A percentile compares a stretch with the other conserved stretches of the same genome.
These are phyloP conservation scores for Cryptomeria japonica DNA, from an alignment of 75 land plant species.

Conservation along the genomic window DNA sequence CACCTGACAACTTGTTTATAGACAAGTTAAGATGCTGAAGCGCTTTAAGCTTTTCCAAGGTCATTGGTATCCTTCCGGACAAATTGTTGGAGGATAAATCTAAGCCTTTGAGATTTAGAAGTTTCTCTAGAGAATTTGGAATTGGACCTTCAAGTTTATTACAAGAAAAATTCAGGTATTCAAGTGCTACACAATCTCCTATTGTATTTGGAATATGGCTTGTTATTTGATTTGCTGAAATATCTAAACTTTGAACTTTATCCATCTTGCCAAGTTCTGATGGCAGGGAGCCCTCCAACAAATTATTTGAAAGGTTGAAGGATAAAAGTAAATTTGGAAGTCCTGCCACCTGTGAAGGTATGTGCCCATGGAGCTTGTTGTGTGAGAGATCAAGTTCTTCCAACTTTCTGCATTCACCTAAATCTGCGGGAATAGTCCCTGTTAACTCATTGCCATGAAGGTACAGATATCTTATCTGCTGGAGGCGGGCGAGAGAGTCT, in stretches of 20 bases:
- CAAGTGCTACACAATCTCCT: constrained; percentile 17
- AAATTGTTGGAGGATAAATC: constrained; percentile 36
- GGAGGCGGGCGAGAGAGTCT: background rate
- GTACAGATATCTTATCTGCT: background rate
- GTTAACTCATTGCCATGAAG: no score
- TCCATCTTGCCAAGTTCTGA: constrained; percentile 14
- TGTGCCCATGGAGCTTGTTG: background rate
- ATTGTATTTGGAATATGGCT: background rate
- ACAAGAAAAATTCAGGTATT: constrained; percentile 28
- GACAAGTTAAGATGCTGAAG: constrained; percentile 38
- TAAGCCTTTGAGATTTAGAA: constrained; percentile 23
- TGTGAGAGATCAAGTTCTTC: background rate
- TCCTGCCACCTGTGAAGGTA: background rate
- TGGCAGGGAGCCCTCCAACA: constrained; percentile 12
- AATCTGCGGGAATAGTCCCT: no score
- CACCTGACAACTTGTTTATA: constrained; percentile 17
- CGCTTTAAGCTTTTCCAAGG: constrained; percentile 11
- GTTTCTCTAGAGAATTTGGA: constrained; percentile 29
- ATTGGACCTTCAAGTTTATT: constrained; percentile 22
- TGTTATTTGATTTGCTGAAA: constrained; percentile 34
- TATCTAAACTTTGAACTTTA: constrained; percentile 10
- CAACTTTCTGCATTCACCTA: background rate
- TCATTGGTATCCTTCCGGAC: constrained; percentile 28
- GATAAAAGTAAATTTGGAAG: background rate
- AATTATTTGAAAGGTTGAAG: constrained; percentile 23